Conservation (phyloP, 73 alveolate genomes). For the Tetrahymena borealis region DNA sequence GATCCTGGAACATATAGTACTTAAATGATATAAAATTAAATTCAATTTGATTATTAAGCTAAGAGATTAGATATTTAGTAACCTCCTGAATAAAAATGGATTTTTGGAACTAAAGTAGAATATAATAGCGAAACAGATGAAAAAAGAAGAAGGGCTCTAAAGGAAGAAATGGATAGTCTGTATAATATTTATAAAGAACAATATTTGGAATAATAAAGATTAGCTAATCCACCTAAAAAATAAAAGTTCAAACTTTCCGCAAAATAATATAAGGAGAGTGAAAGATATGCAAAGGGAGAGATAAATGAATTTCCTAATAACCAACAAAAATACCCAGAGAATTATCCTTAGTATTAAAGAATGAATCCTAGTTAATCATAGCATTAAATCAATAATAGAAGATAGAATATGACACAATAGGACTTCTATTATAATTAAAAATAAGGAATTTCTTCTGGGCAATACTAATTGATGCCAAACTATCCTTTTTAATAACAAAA, state of each 20-base stretch:
- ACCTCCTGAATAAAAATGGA: neutral
- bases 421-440: no score
- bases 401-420: no score
- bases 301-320: neutral
- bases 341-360: no score
- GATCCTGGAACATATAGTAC: neutral
- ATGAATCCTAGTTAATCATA: no score
- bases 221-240: neutral
- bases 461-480: no score
- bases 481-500: no score
- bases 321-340: neutral
- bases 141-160: neutral
- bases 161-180: neutral
- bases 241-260: neutral
- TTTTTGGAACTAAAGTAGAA: neutral
- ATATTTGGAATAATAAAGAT: neutral
- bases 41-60: neutral
- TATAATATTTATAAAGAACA: neutral
- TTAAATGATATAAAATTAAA: neutral
- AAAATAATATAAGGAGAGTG: neutral
- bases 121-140: neutral
- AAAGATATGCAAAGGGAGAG: neutral
- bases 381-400: no score
- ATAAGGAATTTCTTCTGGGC: no score
- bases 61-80: neutral